Percentiles rank a stretch among this genome's conserved stretches.
Conservation (phyloP, 2,329 filamentous ascomycete genomes). For the Sporothrix pseudoabietina region DNA sequence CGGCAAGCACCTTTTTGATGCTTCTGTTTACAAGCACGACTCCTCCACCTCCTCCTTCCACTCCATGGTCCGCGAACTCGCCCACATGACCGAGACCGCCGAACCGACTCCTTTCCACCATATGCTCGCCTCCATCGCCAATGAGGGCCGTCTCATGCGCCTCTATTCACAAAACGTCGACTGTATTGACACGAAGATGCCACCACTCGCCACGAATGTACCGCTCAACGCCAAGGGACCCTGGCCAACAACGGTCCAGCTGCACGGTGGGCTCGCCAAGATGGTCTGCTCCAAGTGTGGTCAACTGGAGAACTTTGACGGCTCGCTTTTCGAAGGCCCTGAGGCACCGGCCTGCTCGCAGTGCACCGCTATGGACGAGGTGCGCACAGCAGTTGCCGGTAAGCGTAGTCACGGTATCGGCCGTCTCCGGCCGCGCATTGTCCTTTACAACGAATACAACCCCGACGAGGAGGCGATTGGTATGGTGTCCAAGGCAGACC, state of each 20-base stretch:
- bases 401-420: slow-evolving; percentile 94
- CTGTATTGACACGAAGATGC: slow-evolving; percentile 83
- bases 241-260: slow-evolving; percentile 90
- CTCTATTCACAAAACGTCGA: slow-evolving; percentile 98
- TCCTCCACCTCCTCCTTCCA: slow-evolving; percentile 88
- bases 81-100: slow-evolving; percentile 73
- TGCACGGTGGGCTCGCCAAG: slow-evolving; percentile 90
- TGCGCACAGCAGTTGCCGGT: slow-evolving; percentile 73
- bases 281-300: slow-evolving; percentile 97
- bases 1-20: slow-evolving; percentile 94
- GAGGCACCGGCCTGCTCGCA: slow-evolving; percentile 76
- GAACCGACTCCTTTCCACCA: slow-evolving; percentile 89
- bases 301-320: slow-evolving; percentile 73
- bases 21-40: slow-evolving; percentile 94
- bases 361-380: slow-evolving; percentile 73
- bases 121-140: slow-evolving; percentile 83
- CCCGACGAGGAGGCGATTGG: slow-evolving; percentile 96
- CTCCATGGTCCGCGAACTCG: slow-evolving; percentile 90
- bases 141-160: slow-evolving; percentile 82
- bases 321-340: slow-evolving; percentile 78
- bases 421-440: slow-evolving; percentile 85
- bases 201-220: slow-evolving; percentile 76
- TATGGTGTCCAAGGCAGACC: slow-evolving; percentile 81
- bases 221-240: slow-evolving; percentile 81
- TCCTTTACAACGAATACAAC: slow-evolving; percentile 96